Conservation (phyloP, 2,329 filamentous ascomycete genomes). For the Cladosporium sp. region DNA sequence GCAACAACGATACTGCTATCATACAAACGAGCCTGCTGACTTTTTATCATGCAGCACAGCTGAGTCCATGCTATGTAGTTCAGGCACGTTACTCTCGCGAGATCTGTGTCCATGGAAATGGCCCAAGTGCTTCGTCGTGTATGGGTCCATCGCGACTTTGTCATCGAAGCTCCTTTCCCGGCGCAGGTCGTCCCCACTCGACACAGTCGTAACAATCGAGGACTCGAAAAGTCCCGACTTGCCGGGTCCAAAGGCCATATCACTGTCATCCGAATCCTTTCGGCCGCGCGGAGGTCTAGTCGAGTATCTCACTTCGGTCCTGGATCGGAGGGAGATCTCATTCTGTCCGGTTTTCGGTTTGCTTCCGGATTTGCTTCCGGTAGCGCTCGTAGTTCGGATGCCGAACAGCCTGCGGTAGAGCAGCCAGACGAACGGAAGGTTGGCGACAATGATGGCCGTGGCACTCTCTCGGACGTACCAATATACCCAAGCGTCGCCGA, state of each 20-base stretch:
- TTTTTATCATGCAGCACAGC: neutral
- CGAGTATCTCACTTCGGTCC: neutral
- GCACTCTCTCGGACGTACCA: constrained; percentile 60
- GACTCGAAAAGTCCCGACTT: neutral
- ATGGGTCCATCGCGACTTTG: neutral
- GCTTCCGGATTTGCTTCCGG: neutral
- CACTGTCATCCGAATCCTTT: neutral
- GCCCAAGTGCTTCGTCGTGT: neutral
- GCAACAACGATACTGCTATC: neutral
- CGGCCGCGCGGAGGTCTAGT: neutral
- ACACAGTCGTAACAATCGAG: neutral
- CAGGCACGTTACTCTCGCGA: neutral
- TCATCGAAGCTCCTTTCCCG: neutral
- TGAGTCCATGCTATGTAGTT: neutral
- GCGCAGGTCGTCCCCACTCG: neutral
- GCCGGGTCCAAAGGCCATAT: neutral
- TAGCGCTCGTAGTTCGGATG: constrained; percentile 2
- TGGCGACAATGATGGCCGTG: constrained; percentile 57
- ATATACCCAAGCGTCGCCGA: constrained; percentile 53
- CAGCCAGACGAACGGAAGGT: constrained; percentile 58
- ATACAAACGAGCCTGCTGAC: neutral
- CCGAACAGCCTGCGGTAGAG: constrained; percentile 41
- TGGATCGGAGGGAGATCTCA: constrained; percentile 2
- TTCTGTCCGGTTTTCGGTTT: neutral
- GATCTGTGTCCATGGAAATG: neutral